These are phyloP conservation scores for Russula vinacea DNA, from an alignment of 768 basidiomycete genomes.

Conservation along the genomic window DNA sequence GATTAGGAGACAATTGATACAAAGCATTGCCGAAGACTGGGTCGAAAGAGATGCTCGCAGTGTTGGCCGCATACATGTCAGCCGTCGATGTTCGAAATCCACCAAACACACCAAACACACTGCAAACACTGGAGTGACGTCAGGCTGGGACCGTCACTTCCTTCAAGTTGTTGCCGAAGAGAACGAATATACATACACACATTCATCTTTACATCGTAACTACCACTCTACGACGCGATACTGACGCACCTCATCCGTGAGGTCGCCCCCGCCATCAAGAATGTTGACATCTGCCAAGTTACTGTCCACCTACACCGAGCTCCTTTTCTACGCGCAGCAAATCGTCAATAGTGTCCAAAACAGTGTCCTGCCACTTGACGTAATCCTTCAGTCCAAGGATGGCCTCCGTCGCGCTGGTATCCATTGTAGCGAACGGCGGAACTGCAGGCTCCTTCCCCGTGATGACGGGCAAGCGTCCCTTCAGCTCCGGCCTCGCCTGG, in stretches of 20 bases:
- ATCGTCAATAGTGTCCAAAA: slow-evolving; percentile 27
- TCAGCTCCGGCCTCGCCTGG: slow-evolving; percentile 31
- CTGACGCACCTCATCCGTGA: slow-evolving; percentile 17
- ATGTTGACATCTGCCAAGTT: not conserved
- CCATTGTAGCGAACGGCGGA: not conserved
- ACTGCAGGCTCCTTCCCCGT: slow-evolving; percentile 3
- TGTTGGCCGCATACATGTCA: too few relatives aligned
- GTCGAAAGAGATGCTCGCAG: too few relatives aligned
- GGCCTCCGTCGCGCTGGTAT: slow-evolving; percentile 11
- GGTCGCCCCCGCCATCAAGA: slow-evolving; percentile 10
- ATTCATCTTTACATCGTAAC: slow-evolving; percentile 13
- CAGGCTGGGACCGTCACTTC: too few relatives aligned
- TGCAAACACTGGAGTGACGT: too few relatives aligned
- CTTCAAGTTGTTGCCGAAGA: too few relatives aligned
- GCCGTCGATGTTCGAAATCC: too few relatives aligned
- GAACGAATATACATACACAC: slow-evolving; percentile 11
- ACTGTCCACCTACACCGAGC: too few relatives aligned
- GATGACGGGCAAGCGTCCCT: slow-evolving; percentile 29
- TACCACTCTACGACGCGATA: slow-evolving; percentile 14
- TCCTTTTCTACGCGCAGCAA: slow-evolving; percentile 23
- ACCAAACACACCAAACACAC: too few relatives aligned
- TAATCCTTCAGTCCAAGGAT: slow-evolving; percentile 23
- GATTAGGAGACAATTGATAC: too few relatives aligned
- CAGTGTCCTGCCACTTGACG: slow-evolving; percentile 24
- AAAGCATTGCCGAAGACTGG: too few relatives aligned